Conservation (phyloP, 306 rosid species). For the Crotalaria pallida region DNA sequence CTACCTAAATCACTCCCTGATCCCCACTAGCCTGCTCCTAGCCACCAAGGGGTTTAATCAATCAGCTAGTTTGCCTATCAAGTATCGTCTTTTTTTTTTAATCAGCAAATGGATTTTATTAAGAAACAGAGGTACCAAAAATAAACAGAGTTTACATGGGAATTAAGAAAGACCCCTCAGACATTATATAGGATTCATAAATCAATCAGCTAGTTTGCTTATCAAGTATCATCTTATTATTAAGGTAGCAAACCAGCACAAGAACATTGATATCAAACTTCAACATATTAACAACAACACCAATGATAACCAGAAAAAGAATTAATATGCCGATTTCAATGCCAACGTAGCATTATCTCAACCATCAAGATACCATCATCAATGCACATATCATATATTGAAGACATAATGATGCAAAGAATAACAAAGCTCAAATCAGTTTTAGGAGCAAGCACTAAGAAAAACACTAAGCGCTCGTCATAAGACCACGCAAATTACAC, state of each 20-base stretch:
- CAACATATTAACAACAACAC: not conserved
- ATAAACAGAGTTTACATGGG: too few species aligned
- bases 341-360: not conserved
- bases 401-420: not conserved
- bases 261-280: not conserved
- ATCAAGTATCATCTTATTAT: not conserved
- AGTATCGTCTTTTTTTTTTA: not conserved
- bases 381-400: not conserved
- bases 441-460: not conserved
- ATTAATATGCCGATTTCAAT: not conserved
- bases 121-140: too few species aligned
- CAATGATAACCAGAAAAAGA: not conserved
- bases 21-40: conserved; percentile 2
- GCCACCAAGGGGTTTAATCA: not conserved
- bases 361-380: conserved; percentile 4
- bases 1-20: not conserved
- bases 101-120: too few species aligned
- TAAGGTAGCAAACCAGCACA: not conserved
- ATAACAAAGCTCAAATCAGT: not conserved
- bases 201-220: not conserved
- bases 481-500: not conserved
- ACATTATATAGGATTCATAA: too few species aligned
- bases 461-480: not conserved
- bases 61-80: not conserved
- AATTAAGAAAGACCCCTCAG: too few species aligned